Conservation (phyloP, 1,284 basidiomycete genomes). For the Tilletia horrida region DNA sequence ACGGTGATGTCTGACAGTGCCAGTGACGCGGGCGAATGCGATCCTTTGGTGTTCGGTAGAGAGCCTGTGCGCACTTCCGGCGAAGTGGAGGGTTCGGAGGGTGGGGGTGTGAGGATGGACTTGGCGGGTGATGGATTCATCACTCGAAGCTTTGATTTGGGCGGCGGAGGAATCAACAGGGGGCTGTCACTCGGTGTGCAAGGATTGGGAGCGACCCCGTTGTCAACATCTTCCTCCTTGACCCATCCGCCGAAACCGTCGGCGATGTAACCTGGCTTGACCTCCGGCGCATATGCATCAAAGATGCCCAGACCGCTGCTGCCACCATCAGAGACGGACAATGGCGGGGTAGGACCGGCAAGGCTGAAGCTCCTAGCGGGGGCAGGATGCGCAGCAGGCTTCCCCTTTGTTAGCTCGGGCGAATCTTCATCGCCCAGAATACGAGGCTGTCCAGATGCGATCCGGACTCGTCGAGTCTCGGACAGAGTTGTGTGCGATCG, state of each 20-base stretch:
- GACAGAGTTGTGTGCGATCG: constrained; percentile 9
- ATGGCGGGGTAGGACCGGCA: not conserved
- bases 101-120: constrained; percentile 3
- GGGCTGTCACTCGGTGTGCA: constrained; percentile 12
- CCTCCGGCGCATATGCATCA: constrained; percentile 2
- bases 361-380: not conserved
- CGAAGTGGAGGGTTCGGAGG: not conserved
- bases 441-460: constrained; percentile 39
- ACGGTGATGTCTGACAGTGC: constrained; percentile 10
- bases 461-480: constrained; percentile 33
- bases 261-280: not conserved
- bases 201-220: not conserved
- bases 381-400: not conserved
- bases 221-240: not conserved
- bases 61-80: not conserved
- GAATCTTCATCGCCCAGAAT: constrained; percentile 30
- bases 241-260: constrained; percentile 15
- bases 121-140: not conserved
- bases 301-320: not conserved
- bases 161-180: not conserved
- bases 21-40: not conserved
- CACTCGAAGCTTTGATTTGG: not conserved
- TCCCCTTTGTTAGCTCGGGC: not conserved
- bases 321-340: constrained; percentile 7
- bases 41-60: not conserved